These are phyloP conservation scores for Metarhizium guizhouense DNA, from an alignment of 2,329 filamentous ascomycete species.

Conservation along the genomic window DNA sequence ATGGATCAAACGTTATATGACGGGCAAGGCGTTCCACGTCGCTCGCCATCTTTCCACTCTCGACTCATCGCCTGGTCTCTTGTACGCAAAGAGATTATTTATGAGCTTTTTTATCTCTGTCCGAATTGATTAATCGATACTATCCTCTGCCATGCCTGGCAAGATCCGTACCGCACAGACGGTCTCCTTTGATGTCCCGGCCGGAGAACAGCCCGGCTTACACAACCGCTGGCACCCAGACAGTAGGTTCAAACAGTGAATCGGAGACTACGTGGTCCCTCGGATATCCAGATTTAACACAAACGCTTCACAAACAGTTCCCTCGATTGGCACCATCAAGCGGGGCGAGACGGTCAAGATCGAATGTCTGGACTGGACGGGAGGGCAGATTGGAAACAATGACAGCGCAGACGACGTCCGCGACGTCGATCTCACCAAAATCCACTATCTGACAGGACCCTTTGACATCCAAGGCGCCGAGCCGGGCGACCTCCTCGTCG, in stretches of 20 bases:
- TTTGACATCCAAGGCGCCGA: constrained; percentile 80
- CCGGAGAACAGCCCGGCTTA: constrained; percentile 57
- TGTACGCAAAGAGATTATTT: too few relatives aligned
- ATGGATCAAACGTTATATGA: too few relatives aligned
- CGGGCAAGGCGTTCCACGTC: too few relatives aligned
- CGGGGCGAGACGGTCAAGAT: constrained; percentile 87
- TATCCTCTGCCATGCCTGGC: constrained; percentile 14
- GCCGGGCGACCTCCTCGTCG: constrained; percentile 74
- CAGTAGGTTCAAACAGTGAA: constrained; percentile 38
- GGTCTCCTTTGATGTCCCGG: constrained; percentile 52
- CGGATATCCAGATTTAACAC: neutral
- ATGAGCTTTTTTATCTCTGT: neutral
- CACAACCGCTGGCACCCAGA: constrained; percentile 94
- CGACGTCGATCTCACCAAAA: constrained; percentile 72
- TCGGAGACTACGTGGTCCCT: too few relatives aligned
- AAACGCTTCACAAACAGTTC: constrained; percentile 46
- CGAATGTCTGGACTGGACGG: constrained; percentile 80
- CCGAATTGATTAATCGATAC: neutral
- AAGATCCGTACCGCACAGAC: constrained; percentile 54
- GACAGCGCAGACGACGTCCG: constrained; percentile 83
- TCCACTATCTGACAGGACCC: constrained; percentile 84
- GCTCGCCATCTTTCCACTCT: too few relatives aligned
- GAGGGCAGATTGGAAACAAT: constrained; percentile 80
- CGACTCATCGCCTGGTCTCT: too few relatives aligned
- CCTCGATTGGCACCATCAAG: constrained; percentile 62